Percentiles rank a stretch among this genome's conserved stretches.
phyloP scores from a whole-genome alignment of 768 basidiomycete genomes.

The Rhizopogon vinicolor region DNA sequence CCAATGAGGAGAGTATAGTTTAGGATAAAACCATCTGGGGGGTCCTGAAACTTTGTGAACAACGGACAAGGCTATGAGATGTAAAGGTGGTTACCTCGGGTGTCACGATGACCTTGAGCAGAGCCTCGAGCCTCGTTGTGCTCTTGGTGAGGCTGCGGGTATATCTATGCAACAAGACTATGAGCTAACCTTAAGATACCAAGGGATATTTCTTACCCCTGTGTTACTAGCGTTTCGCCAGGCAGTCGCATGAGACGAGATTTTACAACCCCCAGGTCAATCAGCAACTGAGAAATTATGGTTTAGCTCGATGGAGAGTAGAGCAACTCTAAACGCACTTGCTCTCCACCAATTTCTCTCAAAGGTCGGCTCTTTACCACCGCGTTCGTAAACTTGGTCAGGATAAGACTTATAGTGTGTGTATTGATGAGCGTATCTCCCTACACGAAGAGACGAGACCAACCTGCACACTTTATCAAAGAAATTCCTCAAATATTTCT shows the following conservation, averaged over 20 bases:
- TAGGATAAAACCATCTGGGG: constrained; percentile 89
- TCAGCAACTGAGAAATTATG: constrained; percentile 55
- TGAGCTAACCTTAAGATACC: constrained; percentile 5
- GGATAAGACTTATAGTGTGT: constrained; percentile 53
- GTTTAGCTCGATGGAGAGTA: neutral
- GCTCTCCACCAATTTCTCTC: constrained; percentile 92
- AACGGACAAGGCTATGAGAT: neutral
- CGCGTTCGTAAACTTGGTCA: constrained; percentile 85
- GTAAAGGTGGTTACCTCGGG: constrained; percentile 60
- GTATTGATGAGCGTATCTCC: neutral
- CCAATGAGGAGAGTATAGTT: constrained; percentile 95
- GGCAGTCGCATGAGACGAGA: constrained; percentile 80
- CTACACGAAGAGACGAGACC: constrained; percentile 9
- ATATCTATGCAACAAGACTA: constrained; percentile 48
- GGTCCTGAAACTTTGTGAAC: constrained; percentile 52
- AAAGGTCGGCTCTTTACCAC: constrained; percentile 89
- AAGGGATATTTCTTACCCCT: constrained; percentile 39
- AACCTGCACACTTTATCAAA: constrained; percentile 93
- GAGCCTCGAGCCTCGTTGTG: constrained; percentile 78
- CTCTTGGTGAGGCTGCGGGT: constrained; percentile 77
- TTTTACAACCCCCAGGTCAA: constrained; percentile 88
- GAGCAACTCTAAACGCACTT: constrained; percentile 41
- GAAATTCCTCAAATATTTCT: constrained; percentile 91
- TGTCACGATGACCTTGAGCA: constrained; percentile 93
- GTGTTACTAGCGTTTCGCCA: constrained; percentile 55